These are phyloP conservation scores for Boletellus ananas DNA, from an alignment of 768 basidiomycete species.

Conservation along the genomic window DNA sequence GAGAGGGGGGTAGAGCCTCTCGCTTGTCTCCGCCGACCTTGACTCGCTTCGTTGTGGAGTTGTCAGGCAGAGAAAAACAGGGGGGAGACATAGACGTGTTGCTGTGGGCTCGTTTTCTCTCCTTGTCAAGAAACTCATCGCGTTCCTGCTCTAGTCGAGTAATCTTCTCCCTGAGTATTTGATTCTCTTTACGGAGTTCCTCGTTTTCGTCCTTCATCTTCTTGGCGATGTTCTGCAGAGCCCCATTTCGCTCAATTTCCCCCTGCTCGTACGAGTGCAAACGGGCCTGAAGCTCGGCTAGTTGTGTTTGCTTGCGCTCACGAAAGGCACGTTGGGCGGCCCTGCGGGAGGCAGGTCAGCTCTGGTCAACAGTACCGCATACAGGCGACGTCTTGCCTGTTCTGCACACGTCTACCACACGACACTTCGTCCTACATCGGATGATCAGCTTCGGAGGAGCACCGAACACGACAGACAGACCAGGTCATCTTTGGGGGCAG, in stretches of 20 bases:
- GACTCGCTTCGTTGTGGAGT: conserved; percentile 37
- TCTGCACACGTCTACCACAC: conserved; percentile 72
- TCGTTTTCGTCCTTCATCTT: conserved; percentile 87
- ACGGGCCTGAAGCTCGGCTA: conserved; percentile 83
- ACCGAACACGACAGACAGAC: conserved; percentile 35
- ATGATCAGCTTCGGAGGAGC: conserved; percentile 5
- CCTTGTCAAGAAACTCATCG: conserved; percentile 30
- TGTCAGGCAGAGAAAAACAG: conserved; percentile 17
- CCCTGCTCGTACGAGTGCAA: conserved; percentile 84
- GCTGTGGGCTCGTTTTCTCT: conserved; percentile 60
- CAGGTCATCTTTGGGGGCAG: conserved; percentile 41
- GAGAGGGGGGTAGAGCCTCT: conserved; percentile 15
- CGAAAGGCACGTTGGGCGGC: conserved; percentile 88
- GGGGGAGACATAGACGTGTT: conserved; percentile 39
- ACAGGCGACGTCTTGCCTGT: conserved; percentile 45
- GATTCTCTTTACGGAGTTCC: conserved; percentile 63
- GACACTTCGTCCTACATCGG: conserved; percentile 39
- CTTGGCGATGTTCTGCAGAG: conserved; percentile 78
- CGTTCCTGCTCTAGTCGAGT: conserved; percentile 39
- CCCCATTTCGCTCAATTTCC: conserved; percentile 85
- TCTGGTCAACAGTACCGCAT: not conserved
- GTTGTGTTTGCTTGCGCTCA: conserved; percentile 84
- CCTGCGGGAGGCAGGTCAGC: conserved; percentile 37
- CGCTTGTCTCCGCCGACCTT: conserved; percentile 26
- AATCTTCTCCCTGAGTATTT: conserved; percentile 50